These are phyloP conservation scores for Straminergon stramineum DNA, from an alignment of 225 moss, liverwort and hornwort species.

Conservation along the genomic window DNA sequence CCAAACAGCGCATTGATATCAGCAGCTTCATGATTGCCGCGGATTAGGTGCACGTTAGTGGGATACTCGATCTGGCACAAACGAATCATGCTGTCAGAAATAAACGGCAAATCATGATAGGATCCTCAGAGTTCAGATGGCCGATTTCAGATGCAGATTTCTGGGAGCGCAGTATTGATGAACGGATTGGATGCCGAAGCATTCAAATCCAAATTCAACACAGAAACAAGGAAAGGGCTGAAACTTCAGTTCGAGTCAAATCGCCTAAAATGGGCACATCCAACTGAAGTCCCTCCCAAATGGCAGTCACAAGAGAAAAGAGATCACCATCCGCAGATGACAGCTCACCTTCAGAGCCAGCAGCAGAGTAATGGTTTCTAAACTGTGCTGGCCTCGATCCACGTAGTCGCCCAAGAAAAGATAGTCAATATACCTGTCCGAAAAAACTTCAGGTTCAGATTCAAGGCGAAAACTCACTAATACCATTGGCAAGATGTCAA, in stretches of 20 bases:
- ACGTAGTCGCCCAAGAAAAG: constrained; percentile 97
- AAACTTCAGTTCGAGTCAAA: not conserved
- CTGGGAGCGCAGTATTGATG: not conserved
- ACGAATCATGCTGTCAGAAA: not conserved
- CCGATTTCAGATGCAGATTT: not conserved
- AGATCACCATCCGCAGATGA: not conserved
- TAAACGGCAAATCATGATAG: not conserved
- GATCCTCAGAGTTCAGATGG: not conserved
- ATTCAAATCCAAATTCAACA: not conserved
- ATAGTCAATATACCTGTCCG: constrained; percentile 74
- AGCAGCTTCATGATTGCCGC: constrained; percentile 97
- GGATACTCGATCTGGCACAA: constrained; percentile 79
- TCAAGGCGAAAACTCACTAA: not conserved
- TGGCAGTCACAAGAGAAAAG: not conserved
- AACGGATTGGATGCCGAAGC: not conserved
- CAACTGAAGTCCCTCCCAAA: not conserved
- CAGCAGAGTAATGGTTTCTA: constrained; percentile 82
- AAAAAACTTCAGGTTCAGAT: not conserved
- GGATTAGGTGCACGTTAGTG: constrained; percentile 73
- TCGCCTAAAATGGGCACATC: not conserved
- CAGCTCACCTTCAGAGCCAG: constrained; percentile 77
- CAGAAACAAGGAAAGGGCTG: not conserved
- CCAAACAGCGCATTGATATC: constrained; percentile 96
- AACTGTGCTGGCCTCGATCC: constrained; percentile 92
- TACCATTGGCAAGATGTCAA: not conserved